Evolutionary conservation across 352 stramenopile species (phyloP).

Genomic region (Phytophthora aleatoria): DNA sequence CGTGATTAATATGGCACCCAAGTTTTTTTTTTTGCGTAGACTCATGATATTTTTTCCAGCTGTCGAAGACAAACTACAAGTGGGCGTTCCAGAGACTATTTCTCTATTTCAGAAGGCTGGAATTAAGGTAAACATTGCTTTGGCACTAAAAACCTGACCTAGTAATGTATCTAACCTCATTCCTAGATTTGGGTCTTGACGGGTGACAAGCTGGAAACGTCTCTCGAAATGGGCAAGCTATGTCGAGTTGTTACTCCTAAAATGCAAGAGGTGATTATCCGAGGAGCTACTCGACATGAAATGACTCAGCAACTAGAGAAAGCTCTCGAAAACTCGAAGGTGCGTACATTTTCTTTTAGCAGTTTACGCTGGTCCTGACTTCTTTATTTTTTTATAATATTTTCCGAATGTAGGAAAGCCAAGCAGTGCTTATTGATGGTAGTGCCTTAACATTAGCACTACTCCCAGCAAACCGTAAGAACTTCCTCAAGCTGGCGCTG

Average conservation of each 20-base stretch:
- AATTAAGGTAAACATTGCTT: slow-evolving; percentile 90
- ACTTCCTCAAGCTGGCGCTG: slow-evolving; percentile 74
- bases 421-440: slow-evolving; percentile 75
- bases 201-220: slow-evolving; percentile 98
- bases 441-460: slow-evolving; percentile 65
- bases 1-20: background rate
- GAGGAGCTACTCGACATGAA: slow-evolving; percentile 45
- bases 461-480: slow-evolving; percentile 52
- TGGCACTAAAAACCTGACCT: background rate
- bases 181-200: slow-evolving; percentile 93
- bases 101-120: slow-evolving; percentile 89
- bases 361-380: background rate
- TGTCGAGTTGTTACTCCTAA: slow-evolving; percentile 83
- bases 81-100: slow-evolving; percentile 95
- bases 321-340: slow-evolving; percentile 50
- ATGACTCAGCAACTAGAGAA: slow-evolving; percentile 60
- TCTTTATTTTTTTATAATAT: too few relatives aligned
- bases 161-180: background rate
- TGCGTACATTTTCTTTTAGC: slow-evolving; percentile 12
- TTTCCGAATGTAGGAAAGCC: slow-evolving; percentile 44
- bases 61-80: slow-evolving; percentile 98
- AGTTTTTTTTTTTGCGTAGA: background rate
- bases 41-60: slow-evolving; percentile 44
- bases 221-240: slow-evolving; percentile 97
- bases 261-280: slow-evolving; percentile 81